phyloP scores from a whole-genome alignment of 2,329 filamentous ascomycete species.

The Fusarium sp. region DNA sequence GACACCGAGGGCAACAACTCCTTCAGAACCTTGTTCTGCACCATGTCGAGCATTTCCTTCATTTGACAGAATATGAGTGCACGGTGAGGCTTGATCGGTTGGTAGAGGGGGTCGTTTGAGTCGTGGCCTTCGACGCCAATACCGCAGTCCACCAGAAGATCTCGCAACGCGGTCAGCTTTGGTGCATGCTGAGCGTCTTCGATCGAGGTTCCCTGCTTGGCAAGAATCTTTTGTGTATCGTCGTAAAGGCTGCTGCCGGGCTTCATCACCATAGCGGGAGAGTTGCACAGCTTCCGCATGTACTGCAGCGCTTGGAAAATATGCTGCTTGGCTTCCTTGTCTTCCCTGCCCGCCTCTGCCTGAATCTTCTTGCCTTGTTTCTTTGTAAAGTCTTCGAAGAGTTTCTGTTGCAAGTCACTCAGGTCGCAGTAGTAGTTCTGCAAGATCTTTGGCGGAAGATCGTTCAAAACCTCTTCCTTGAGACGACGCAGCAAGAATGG shows the following conservation, averaged over 20 bases:
- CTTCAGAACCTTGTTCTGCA: slow-evolving; percentile 91
- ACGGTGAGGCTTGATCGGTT: slow-evolving; percentile 94
- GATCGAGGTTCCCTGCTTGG: slow-evolving; percentile 81
- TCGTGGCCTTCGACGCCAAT: slow-evolving; percentile 83
- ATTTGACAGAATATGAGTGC: slow-evolving; percentile 99
- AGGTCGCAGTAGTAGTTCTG: slow-evolving; percentile 99
- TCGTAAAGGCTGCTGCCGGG: slow-evolving; percentile 92
- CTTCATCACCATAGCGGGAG: slow-evolving; percentile 95
- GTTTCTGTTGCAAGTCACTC: slow-evolving; percentile 90
- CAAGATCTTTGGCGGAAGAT: slow-evolving; percentile 96
- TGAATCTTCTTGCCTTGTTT: slow-evolving; percentile 91
- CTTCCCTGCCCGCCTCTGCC: slow-evolving; percentile 83
- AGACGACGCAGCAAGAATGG: slow-evolving; percentile 95
- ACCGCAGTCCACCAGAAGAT: slow-evolving; percentile 97
- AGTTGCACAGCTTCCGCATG: slow-evolving; percentile 99
- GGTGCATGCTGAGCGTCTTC: slow-evolving; percentile 90
- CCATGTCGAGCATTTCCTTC: slow-evolving; percentile 99
- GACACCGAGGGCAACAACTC: slow-evolving; percentile 93
- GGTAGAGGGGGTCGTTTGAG: slow-evolving; percentile 69
- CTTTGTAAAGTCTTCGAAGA: slow-evolving; percentile 97
- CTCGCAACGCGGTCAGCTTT: slow-evolving; percentile 89
- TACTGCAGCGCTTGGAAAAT: slow-evolving; percentile 99
- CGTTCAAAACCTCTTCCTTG: slow-evolving; percentile 97
- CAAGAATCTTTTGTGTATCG: slow-evolving; percentile 83
- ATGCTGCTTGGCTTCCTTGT: slow-evolving; percentile 95